Conservation (phyloP, 192 early-diverging fungal genomes). For the Backusella australiensis region DNA sequence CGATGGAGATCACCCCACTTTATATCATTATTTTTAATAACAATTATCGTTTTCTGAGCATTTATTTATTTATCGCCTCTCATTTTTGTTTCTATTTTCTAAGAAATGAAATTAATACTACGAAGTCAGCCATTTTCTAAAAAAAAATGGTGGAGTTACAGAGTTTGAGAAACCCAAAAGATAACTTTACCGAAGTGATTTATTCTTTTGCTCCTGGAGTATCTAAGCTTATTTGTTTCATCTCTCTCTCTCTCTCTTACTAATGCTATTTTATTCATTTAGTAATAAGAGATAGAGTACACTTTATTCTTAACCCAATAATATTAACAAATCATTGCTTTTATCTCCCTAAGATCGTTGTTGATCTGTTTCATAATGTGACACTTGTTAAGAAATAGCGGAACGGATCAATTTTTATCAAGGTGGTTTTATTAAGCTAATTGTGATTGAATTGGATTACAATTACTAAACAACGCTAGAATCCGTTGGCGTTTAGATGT, state of each 20-base stretch:
- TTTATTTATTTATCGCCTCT: not conserved
- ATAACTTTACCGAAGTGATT: not conserved
- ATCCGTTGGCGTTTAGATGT: not conserved
- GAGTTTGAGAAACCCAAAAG: not conserved
- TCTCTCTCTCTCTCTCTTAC: no score
- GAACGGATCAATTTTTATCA: not conserved
- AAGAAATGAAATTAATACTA: not conserved
- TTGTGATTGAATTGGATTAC: not conserved
- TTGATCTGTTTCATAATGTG: not conserved
- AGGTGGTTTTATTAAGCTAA: not conserved
- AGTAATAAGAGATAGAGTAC: not conserved
- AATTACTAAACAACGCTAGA: not conserved
- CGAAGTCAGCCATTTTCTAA: not conserved
- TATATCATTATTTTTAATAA: not conserved
- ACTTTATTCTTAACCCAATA: not conserved
- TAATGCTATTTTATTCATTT: not conserved
- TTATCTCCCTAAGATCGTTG: not conserved
- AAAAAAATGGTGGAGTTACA: not conserved
- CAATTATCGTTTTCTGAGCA: not conserved
- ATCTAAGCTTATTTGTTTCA: not conserved
- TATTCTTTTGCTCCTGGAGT: not conserved
- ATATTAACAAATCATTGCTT: not conserved
- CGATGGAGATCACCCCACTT: not conserved
- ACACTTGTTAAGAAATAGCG: not conserved
- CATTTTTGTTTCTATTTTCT: not conserved